Percentiles rank a stretch among this genome's conserved stretches.
Conservation (phyloP, 1,284 basidiomycete species). For the Ceratobasidium sp. region DNA sequence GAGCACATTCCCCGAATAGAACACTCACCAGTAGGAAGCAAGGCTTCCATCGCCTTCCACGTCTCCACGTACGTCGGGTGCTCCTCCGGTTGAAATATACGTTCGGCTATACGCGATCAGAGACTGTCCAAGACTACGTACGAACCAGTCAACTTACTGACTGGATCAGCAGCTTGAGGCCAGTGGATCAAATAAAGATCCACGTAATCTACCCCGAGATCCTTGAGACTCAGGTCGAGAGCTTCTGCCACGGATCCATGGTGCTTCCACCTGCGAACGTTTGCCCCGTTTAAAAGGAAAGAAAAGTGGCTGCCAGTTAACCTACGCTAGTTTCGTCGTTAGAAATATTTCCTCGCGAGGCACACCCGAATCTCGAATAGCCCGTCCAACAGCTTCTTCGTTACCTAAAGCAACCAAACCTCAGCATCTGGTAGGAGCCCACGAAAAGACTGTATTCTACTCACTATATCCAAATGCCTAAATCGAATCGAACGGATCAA, state of each 20-base stretch:
- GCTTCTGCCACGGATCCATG: slow-evolving; percentile 53
- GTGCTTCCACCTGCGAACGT: slow-evolving; percentile 49
- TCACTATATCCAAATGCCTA: slow-evolving; percentile 15
- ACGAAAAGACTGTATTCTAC: neutral
- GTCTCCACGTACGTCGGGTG: slow-evolving; percentile 60
- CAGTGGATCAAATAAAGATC: slow-evolving; percentile 65
- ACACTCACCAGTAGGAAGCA: slow-evolving; percentile 54
- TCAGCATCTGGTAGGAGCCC: neutral
- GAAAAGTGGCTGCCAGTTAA: no score
- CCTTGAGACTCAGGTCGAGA: slow-evolving; percentile 59
- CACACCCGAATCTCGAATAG: slow-evolving; percentile 58
- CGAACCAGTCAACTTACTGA: slow-evolving; percentile 49
- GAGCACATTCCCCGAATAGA: no score
- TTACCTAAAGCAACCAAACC: slow-evolving; percentile 47
- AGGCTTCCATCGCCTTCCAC: slow-evolving; percentile 61
- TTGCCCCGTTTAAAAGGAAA: no score
- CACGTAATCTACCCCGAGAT: slow-evolving; percentile 61
- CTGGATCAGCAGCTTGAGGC: slow-evolving; percentile 50
- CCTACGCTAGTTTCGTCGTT: slow-evolving; percentile 53
- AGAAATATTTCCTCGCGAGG: slow-evolving; percentile 61
- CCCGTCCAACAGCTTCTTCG: slow-evolving; percentile 59
- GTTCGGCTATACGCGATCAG: slow-evolving; percentile 2
- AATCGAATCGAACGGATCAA: no score
- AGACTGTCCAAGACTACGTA: slow-evolving; percentile 15
- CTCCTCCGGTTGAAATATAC: slow-evolving; percentile 66